Conservation (phyloP, 352 stramenopile genomes). For the Elongisporangium anandrum region DNA sequence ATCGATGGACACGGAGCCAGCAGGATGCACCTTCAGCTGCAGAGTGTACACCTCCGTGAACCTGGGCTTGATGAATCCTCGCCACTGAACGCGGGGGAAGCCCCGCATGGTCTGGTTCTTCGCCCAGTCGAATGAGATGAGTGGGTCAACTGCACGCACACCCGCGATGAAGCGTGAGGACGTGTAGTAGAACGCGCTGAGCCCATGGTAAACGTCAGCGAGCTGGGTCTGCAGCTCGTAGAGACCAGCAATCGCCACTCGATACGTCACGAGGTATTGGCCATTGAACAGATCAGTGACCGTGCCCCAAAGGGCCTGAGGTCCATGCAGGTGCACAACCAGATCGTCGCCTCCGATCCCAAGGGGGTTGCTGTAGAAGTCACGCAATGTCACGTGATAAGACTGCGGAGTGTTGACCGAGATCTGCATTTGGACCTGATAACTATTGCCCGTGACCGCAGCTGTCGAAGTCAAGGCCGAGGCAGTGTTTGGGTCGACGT, state of each 20-base stretch:
- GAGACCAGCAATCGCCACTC: constrained; percentile 15
- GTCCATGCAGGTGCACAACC: constrained; percentile 25
- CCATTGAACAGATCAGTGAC: constrained; percentile 34
- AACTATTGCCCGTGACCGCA: constrained; percentile 9
- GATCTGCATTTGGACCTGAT: constrained; percentile 22
- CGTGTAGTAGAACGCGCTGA: constrained; percentile 36
- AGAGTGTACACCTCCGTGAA: constrained; percentile 42
- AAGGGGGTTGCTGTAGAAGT: constrained; percentile 39
- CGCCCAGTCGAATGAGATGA: constrained; percentile 39
- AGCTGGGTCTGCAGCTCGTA: constrained; percentile 52
- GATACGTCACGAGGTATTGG: constrained; percentile 37
- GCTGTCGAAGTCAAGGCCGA: constrained; percentile 27
- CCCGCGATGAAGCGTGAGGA: constrained; percentile 17
- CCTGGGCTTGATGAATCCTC: constrained; percentile 33
- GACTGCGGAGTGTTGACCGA: constrained; percentile 14
- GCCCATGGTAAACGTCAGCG: constrained; percentile 15
- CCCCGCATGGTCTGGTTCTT: constrained; percentile 28
- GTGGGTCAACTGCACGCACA: constrained; percentile 20
- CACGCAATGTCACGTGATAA: constrained; percentile 29
- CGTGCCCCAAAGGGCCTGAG: constrained; percentile 16
- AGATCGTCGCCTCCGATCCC: constrained; percentile 31
- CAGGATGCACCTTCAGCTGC: constrained; percentile 17
- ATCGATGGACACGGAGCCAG: constrained; percentile 29
- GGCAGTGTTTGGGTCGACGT: constrained; percentile 24
- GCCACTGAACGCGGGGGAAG: constrained; percentile 40